phyloP scores from a whole-genome alignment of 2,329 filamentous ascomycete species.

The Botrytis cinerea region DNA sequence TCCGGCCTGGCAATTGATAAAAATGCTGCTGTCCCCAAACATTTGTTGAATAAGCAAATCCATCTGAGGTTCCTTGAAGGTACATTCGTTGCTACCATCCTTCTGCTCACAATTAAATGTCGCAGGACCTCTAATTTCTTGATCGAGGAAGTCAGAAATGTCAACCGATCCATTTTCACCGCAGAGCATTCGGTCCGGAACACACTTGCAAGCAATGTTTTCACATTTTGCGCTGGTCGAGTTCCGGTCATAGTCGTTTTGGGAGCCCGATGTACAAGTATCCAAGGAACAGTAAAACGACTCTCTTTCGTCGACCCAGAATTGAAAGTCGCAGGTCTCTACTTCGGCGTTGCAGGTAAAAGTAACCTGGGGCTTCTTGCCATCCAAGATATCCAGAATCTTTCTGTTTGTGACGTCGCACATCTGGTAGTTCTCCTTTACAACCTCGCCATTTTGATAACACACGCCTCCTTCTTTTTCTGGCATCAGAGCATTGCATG shows the following conservation, averaged over 20 bases:
- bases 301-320: conserved; percentile 92
- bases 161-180: conserved; percentile 90
- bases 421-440: conserved; percentile 96
- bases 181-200: conserved; percentile 90
- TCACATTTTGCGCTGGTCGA: conserved; percentile 83
- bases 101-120: conserved; percentile 73
- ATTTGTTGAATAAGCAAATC: conserved; percentile 84
- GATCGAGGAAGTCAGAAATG: conserved; percentile 81
- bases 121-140: conserved; percentile 84
- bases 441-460: conserved; percentile 85
- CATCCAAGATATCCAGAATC: conserved; percentile 83
- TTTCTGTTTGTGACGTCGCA: conserved; percentile 96
- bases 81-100: conserved; percentile 66
- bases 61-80: conserved; percentile 90
- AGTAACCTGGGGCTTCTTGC: conserved; percentile 86
- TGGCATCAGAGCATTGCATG: conserved; percentile 87
- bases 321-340: conserved; percentile 90
- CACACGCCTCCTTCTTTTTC: conserved; percentile 81
- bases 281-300: conserved; percentile 95
- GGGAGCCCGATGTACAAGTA: conserved; percentile 72
- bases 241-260: conserved; percentile 71
- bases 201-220: conserved; percentile 82
- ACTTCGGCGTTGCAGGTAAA: conserved; percentile 82
- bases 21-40: conserved; percentile 90
- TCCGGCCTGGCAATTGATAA: conserved; percentile 77